These are phyloP conservation scores for Penicillium sp. DNA, from an alignment of 2,329 filamentous ascomycete species.

Conservation along the genomic window DNA sequence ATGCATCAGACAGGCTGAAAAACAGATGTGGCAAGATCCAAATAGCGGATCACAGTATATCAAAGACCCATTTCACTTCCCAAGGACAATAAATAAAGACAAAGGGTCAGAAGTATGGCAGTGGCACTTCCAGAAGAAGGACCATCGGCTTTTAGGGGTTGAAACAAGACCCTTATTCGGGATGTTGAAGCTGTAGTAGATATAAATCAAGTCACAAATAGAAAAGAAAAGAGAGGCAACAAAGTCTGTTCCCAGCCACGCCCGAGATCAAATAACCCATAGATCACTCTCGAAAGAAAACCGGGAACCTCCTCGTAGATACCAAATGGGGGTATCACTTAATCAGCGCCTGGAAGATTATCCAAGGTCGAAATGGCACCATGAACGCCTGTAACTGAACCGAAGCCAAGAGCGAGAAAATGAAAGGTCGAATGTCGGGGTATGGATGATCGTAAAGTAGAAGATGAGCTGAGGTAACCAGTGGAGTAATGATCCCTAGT, in stretches of 20 bases:
- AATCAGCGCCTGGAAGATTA: constrained; percentile 20
- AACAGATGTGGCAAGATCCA: neutral
- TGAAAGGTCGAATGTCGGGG: constrained; percentile 2
- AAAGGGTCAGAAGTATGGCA: neutral
- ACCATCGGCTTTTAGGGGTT: neutral
- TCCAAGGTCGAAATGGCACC: constrained; percentile 13
- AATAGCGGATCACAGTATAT: neutral
- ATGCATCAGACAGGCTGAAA: constrained; percentile 6
- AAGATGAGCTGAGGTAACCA: neutral
- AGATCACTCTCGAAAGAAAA: constrained; percentile 7
- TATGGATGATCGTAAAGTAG: constrained; percentile 16
- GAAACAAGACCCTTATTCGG: neutral
- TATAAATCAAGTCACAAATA: neutral
- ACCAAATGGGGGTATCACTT: constrained; percentile 15
- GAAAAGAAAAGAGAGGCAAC: neutral
- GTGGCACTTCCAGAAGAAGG: neutral
- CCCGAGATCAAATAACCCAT: constrained; percentile 1
- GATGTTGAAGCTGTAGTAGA: neutral
- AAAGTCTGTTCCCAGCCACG: neutral
- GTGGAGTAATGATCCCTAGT: neutral
- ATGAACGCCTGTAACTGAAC: constrained; percentile 24
- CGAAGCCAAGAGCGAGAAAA: constrained; percentile 9
- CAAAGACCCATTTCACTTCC: neutral
- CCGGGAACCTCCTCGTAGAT: constrained; percentile 14
- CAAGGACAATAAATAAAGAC: neutral